Evolutionary conservation across 371 early-diverging fungal species (phyloP).

Genomic region (Coemansia sp.): DNA sequence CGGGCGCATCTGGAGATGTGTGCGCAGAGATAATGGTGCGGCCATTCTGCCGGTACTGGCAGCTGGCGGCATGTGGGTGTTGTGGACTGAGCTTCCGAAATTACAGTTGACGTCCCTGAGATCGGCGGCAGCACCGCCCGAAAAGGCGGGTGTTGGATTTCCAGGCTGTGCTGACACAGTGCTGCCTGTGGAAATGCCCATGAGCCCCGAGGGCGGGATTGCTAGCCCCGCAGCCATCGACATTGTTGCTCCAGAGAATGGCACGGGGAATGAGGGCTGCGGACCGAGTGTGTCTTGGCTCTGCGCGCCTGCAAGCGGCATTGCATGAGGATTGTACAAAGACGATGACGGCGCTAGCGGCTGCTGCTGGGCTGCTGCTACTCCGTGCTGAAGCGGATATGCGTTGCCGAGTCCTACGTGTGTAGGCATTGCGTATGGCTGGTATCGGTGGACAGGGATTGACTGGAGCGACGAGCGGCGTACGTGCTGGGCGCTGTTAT

Average conservation of each 20-base stretch:
- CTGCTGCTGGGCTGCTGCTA: constrained; percentile 5
- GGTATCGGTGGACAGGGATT: constrained; percentile 28
- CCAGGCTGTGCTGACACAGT: background rate
- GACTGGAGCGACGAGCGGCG: constrained; percentile 44
- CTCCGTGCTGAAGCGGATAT: background rate
- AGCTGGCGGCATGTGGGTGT: constrained; percentile 1
- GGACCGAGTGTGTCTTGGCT: background rate
- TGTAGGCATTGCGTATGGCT: constrained; percentile 27
- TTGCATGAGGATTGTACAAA: constrained; percentile 2
- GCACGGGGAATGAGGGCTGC: constrained; percentile 9
- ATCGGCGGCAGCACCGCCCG: constrained; percentile 2
- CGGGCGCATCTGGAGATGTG: constrained; percentile 27
- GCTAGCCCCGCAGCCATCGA: constrained; percentile 7
- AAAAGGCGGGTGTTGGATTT: background rate
- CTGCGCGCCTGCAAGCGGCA: constrained; percentile 1
- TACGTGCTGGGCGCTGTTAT: background rate
- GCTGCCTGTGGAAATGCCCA: background rate
- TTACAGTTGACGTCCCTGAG: background rate
- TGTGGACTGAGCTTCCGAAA: background rate
- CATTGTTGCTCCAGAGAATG: constrained; percentile 5
- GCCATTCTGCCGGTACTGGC: constrained; percentile 12
- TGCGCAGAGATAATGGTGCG: constrained; percentile 11
- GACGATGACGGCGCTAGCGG: constrained; percentile 1
- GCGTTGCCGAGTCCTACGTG: background rate
- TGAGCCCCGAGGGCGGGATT: constrained; percentile 7